These are phyloP conservation scores for Pinus tabuliformis DNA, from an alignment of 75 land plant genomes.

Conservation along the genomic window DNA sequence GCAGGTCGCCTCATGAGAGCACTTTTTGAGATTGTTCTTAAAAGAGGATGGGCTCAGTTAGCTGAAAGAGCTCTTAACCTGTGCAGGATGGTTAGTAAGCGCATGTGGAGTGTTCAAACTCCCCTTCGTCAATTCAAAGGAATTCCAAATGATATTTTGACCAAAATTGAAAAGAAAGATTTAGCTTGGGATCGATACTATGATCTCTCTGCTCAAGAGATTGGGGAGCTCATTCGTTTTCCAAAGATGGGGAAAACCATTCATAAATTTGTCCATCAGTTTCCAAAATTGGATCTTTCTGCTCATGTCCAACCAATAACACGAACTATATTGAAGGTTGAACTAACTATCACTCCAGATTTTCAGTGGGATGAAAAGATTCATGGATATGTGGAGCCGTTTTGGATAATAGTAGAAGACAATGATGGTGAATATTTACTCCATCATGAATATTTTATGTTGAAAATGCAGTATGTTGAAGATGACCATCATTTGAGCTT, in stretches of 20 bases:
- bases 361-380: constrained; percentile 96
- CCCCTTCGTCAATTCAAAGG: constrained; percentile 93
- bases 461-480: constrained; percentile 94
- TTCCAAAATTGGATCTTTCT: constrained; percentile 84
- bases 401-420: constrained; percentile 96
- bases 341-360: constrained; percentile 89
- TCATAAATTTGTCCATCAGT: constrained; percentile 83
- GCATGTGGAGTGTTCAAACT: constrained; percentile 99
- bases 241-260: constrained; percentile 81
- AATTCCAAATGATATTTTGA: constrained; percentile 81
- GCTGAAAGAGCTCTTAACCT: constrained; percentile 87
- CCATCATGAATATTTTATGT: constrained; percentile 91
- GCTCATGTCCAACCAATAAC: constrained; percentile 93
- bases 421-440: constrained; percentile 96
- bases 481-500: constrained; percentile 90
- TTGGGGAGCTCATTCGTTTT: constrained; percentile 84
- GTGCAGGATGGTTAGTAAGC: constrained; percentile 84
- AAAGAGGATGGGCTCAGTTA: constrained; percentile 91
- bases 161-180: constrained; percentile 93
- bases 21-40: constrained; percentile 89
- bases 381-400: constrained; percentile 92
- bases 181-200: constrained; percentile 95
- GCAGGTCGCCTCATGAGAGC: constrained; percentile 87
- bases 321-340: constrained; percentile 80
- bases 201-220: constrained; percentile 85